Base-by-base conservation (phyloP, 805 yeast genomes). In the Saturnispora dispora region DNA sequence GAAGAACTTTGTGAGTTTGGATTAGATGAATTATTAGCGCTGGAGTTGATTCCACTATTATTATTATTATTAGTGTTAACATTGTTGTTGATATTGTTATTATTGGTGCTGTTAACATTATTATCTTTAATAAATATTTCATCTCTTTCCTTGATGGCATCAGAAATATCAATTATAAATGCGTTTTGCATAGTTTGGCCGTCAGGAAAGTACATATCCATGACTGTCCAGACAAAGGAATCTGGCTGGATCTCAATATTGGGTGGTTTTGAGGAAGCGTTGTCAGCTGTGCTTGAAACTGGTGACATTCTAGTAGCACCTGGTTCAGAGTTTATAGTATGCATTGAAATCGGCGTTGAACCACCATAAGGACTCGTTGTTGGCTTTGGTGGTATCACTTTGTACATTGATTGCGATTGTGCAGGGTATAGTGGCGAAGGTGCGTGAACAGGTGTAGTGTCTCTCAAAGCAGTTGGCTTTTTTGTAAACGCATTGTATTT, bases 141-240 rank as follows among this genome's bases (percentile, higher is more conserved):
- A 7, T 36, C 15, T 11, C 35, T 23, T 46, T 37, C 35, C 36
- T 37, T 20, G 17, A 18, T 11, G 28, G 6, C 37, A 25, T 47
- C 49, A 9, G 44, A 23, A 25, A 28, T 64, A n/a, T 77, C 85
- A 13, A 85, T 72, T 2, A 83, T 63, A 30, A 85, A 71, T 0
- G 91, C 84, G 47, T 83, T 88, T 17, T 69, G 67, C 74, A 83
- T 76, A 2, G 63, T 56, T 89, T 84, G 85, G 0, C 88, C 88
- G n/a, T 69, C 62, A 0, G 89, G 87, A 60, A 69, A 85, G 58
- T 74, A 76, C 20, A 68, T 68, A 53, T 85, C 89, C 8, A 86
- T 57, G 0, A 84, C 57, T 9, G 67, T 64, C 78, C 81, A 79
- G 1, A 86, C 78, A 18, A 69, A 63, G 47, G 74, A 76, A 60